Evolutionary conservation across 345 rosid genomes (phyloP), one percentile per base, ranked within the genome.

Genomic region (Salix dunnii): DNA sequence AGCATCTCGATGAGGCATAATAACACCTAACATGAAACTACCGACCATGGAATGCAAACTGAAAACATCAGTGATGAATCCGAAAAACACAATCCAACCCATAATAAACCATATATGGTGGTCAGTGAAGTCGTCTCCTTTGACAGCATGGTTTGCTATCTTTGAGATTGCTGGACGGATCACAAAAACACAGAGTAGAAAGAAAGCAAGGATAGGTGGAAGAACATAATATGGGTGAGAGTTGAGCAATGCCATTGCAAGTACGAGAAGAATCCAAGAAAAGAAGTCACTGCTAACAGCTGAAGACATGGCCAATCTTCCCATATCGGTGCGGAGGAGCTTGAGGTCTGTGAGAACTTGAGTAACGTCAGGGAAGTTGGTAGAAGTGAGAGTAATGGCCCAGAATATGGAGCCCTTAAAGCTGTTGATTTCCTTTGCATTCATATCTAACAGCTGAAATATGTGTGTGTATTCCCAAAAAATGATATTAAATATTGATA

Each of bases 11-110:
- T 31, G 51, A 23, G 67, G 92, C 58, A 93, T 78, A 12, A 89
- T 84, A 6, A 84, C 86, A 2, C 97, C 97, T 17, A 90, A 86
- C 79, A 91, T 36, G 84, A 90, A 92, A 28, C 90, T 90, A 18
- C 97, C 97, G 1, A 86, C 64, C 8, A 89, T 70, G 2, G 96
- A 88, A 38, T 86, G 78, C 8, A 85, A 53, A 11, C 97, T 92
- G 25, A 85, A 83, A 1, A 72, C 79, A 10, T 91, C 91, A 0
- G 92, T 84, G 64, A 88, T 72, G 64, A 90, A 67, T 25, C 86
- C 86, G 42, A 80, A 89, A 5, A 88, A 0, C 68, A 80, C 17
- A 18, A 88, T 84, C 17, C 92, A 93, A 0, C 74, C 80, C 18
- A 92, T 74, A 36, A 80, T 74, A 62, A 81, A 87, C 74, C 82